Conservation (phyloP, 768 basidiomycete genomes). For the Termitomyces eurrhizus region DNA sequence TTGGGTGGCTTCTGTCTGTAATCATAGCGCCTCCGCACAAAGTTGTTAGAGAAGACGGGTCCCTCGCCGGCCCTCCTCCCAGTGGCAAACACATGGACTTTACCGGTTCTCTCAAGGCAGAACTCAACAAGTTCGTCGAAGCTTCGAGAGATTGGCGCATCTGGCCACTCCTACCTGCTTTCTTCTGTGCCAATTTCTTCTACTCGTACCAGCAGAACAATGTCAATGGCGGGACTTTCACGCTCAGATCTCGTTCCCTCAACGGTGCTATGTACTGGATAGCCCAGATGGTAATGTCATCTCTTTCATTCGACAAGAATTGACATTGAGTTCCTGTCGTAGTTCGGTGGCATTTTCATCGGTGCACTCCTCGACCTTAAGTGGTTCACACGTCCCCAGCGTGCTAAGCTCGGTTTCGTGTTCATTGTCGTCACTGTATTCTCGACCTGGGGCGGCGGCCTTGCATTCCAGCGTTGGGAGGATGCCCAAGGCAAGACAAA, state of each 20-base stretch:
- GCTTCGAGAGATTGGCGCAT: slow-evolving; percentile 24
- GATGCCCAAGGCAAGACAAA: slow-evolving; percentile 20
- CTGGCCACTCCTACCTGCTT: slow-evolving; percentile 24
- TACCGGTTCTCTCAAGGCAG: slow-evolving; percentile 15
- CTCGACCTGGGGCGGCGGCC: slow-evolving; percentile 25
- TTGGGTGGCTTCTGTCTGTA: slow-evolving; percentile 22
- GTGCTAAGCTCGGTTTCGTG: slow-evolving; percentile 21
- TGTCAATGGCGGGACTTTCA: slow-evolving; percentile 25
- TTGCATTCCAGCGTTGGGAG: slow-evolving; percentile 26
- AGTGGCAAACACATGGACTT: slow-evolving; percentile 11
- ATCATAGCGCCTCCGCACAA: slow-evolving; percentile 23
- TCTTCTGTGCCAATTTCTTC: slow-evolving; percentile 30
- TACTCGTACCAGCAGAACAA: slow-evolving; percentile 27
- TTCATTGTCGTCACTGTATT: slow-evolving; percentile 24
- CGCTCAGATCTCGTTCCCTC: slow-evolving; percentile 23
- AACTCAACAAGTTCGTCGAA: slow-evolving; percentile 17
- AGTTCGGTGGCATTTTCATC: slow-evolving; percentile 24
- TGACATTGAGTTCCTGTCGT: not conserved
- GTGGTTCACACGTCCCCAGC: slow-evolving; percentile 24
- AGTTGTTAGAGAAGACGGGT: slow-evolving; percentile 22
- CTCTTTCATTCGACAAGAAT: not conserved
- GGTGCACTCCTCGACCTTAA: slow-evolving; percentile 24
- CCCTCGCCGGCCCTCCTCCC: slow-evolving; percentile 20
- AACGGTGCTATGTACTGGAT: slow-evolving; percentile 29
- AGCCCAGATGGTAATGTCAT: slow-evolving; percentile 23